These are phyloP conservation scores for Russula abietina DNA, from an alignment of 768 basidiomycete genomes.

Conservation along the genomic window DNA sequence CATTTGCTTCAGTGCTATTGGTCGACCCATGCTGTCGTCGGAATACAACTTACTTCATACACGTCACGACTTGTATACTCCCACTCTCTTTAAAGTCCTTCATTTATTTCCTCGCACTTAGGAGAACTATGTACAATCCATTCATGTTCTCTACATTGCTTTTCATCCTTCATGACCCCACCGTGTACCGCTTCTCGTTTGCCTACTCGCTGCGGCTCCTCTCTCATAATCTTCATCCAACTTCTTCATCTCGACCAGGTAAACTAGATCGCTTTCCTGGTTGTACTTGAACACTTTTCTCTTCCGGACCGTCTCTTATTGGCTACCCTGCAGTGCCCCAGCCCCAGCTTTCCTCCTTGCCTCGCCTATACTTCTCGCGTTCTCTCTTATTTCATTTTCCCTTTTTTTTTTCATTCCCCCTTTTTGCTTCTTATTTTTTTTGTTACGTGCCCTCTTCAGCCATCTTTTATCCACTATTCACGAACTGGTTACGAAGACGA, in stretches of 20 bases:
- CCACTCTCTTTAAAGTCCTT: constrained; percentile 1
- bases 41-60: constrained; percentile 5
- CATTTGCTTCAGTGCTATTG: constrained; percentile 5
- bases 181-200: constrained; percentile 8
- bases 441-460: background rate
- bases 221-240: background rate
- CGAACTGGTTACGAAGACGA: constrained; percentile 19
- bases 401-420: too few species aligned
- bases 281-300: background rate
- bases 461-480: constrained; percentile 8
- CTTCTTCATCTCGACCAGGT: background rate
- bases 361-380: background rate
- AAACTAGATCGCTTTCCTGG: background rate
- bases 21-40: constrained; percentile 15
- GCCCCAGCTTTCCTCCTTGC: background rate
- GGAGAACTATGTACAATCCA: background rate
- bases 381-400: too few species aligned
- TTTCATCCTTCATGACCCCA: constrained; percentile 5
- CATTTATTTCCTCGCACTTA: background rate
- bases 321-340: background rate
- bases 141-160: constrained; percentile 2
- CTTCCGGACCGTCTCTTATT: background rate
- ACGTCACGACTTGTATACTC: constrained; percentile 9
- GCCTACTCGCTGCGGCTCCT: background rate
- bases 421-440: constrained; percentile 13